These are phyloP conservation scores for Rhododendron griersonianum DNA, from an alignment of 148 eudicot genomes.

Conservation along the genomic window DNA sequence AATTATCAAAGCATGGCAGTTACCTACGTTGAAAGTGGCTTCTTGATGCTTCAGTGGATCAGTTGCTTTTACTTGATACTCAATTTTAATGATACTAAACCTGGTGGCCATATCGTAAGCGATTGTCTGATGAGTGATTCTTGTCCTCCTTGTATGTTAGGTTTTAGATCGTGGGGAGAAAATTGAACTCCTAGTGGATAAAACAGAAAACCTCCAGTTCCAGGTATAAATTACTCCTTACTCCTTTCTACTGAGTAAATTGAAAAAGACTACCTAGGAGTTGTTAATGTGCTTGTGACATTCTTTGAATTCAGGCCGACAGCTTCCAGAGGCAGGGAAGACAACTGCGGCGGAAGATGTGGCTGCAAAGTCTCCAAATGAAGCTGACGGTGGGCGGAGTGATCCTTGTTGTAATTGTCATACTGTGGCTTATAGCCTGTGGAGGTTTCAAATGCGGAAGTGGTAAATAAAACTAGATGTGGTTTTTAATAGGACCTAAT, in stretches of 20 bases:
- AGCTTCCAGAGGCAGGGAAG: conserved; percentile 98
- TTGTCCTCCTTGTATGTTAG: conserved; percentile 26
- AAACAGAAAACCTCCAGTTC: conserved; percentile 95
- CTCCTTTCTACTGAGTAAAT: neutral
- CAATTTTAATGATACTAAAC: neutral
- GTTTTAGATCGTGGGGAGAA: conserved; percentile 97
- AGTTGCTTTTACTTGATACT: neutral
- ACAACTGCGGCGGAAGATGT: conserved; percentile 83
- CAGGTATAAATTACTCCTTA: conserved; percentile 40
- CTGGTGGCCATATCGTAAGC: neutral
- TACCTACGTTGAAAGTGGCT: neutral
- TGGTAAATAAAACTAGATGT: neutral
- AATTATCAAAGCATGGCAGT: neutral
- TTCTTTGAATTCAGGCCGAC: conserved; percentile 59
- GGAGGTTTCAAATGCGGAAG: conserved; percentile 67
- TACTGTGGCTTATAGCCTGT: conserved; percentile 70
- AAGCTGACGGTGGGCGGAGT: conserved; percentile 73
- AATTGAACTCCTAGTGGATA: conserved; percentile 93
- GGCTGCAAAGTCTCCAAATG: conserved; percentile 88
- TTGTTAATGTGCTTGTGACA: neutral
- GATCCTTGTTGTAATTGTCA: conserved; percentile 48
- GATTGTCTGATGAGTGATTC: neutral
- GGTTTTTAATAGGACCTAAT: neutral
- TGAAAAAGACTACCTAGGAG: neutral
- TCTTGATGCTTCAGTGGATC: neutral